Conservation (phyloP, 169 alveolate genomes). For the Perkinsus olseni region DNA sequence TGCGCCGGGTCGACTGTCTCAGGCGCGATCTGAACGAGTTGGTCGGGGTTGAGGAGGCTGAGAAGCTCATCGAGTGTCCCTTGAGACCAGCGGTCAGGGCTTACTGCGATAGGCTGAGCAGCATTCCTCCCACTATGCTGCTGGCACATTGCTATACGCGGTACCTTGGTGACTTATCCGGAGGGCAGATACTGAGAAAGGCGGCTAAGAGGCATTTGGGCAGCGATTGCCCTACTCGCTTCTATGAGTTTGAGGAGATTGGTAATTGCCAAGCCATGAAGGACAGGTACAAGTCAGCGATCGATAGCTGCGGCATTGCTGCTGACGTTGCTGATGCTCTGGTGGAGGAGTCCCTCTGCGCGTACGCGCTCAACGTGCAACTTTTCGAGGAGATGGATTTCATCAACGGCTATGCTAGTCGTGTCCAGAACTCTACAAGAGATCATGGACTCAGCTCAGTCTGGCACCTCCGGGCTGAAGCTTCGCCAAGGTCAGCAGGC, state of each 20-base stretch:
- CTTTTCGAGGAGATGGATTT: background rate
- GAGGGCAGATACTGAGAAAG: background rate
- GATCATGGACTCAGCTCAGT: background rate
- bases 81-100: background rate
- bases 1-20: background rate
- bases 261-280: background rate
- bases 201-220: background rate
- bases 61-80: background rate
- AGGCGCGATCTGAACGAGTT: background rate
- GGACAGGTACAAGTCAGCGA: too few species aligned
- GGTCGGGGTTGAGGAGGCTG: background rate
- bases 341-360: background rate
- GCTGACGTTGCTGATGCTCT: background rate
- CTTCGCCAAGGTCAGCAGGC: background rate
- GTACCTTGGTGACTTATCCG: background rate
- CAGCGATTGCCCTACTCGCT: background rate
- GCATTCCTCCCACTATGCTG: background rate
- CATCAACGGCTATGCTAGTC: background rate
- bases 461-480: background rate
- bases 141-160: background rate
- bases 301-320: background rate
- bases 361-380: background rate
- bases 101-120: background rate
- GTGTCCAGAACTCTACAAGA: background rate
- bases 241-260: background rate